phyloP scores from a whole-genome alignment of 2,329 filamentous ascomycete species.

The Lachnellula occidentalis region DNA sequence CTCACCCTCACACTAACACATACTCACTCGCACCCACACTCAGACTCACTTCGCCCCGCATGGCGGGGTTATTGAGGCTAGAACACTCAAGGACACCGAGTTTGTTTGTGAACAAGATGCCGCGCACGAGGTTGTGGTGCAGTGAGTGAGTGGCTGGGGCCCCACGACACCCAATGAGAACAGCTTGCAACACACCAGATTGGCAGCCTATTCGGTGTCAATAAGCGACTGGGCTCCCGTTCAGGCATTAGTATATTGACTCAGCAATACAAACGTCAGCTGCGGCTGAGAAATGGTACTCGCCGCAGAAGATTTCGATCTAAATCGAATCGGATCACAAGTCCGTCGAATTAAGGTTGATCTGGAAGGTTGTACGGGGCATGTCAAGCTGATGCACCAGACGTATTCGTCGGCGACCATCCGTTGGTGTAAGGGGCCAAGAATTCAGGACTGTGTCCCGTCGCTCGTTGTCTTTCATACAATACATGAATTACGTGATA shows the following conservation, averaged over 20 bases:
- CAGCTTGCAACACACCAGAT: not conserved
- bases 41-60: not conserved
- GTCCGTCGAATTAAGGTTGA: not conserved
- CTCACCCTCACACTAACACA: not conserved
- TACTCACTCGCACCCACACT: not conserved
- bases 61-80: not conserved
- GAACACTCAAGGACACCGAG: conserved; percentile 5
- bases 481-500: not conserved
- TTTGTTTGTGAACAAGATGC: not conserved
- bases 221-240: conserved; percentile 3
- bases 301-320: not conserved
- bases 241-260: not conserved
- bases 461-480: not conserved
- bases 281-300: conserved; percentile 2
- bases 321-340: not conserved
- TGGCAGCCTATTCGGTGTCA: conserved; percentile 2
- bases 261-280: conserved; percentile 1
- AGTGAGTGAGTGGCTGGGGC: not conserved
- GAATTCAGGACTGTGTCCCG: not conserved
- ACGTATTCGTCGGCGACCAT: too few relatives aligned
- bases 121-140: not conserved
- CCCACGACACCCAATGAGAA: not conserved
- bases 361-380: not conserved
- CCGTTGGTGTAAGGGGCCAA: too few relatives aligned
- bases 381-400: too few relatives aligned